Conservation (phyloP, 345 rosid species). For the Lepidium africanum region DNA sequence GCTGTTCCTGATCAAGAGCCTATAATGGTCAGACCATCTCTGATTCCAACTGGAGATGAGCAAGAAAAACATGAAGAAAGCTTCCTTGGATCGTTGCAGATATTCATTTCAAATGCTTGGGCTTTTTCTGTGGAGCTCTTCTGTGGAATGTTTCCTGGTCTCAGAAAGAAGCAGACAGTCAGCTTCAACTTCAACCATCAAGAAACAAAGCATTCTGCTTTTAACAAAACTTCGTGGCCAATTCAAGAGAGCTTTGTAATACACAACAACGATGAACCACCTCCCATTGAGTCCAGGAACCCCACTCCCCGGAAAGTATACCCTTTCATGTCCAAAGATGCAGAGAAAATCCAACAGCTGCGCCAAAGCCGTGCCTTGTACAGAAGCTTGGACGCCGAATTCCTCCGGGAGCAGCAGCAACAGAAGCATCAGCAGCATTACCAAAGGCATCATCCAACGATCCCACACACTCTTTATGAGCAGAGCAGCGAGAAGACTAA, state of each 20-base stretch:
- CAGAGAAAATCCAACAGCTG: conserved; percentile 76
- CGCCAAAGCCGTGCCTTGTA: conserved; percentile 69
- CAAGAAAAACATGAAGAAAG: conserved; percentile 77
- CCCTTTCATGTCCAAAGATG: conserved; percentile 89
- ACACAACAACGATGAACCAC: conserved; percentile 63
- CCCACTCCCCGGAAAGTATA: conserved; percentile 77
- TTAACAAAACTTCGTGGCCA: conserved; percentile 60
- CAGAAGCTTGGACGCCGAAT: conserved; percentile 53
- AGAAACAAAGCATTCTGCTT: conserved; percentile 31
- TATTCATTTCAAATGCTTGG: conserved; percentile 48
- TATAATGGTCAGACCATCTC: conserved; percentile 56
- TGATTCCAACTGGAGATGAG: conserved; percentile 60
- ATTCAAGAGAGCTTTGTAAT: conserved; percentile 81
- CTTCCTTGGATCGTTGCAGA: conserved; percentile 52
- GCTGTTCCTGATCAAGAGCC: conserved; percentile 40
- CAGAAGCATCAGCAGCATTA: conserved; percentile 49
- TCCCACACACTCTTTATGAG: conserved; percentile 62
- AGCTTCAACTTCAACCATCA: conserved; percentile 44
- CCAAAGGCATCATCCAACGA: conserved; percentile 51
- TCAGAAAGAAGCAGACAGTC: conserved; percentile 41
- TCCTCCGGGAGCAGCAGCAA: conserved; percentile 40
- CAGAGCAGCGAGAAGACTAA: conserved; percentile 55
- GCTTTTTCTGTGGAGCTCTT: conserved; percentile 53
- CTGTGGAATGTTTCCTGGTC: conserved; percentile 58
- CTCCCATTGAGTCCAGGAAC: conserved; percentile 61